Base-by-base conservation (phyloP, 202 grass and related monocot genomes). In the Schoenoplectus tabernaemontani region DNA sequence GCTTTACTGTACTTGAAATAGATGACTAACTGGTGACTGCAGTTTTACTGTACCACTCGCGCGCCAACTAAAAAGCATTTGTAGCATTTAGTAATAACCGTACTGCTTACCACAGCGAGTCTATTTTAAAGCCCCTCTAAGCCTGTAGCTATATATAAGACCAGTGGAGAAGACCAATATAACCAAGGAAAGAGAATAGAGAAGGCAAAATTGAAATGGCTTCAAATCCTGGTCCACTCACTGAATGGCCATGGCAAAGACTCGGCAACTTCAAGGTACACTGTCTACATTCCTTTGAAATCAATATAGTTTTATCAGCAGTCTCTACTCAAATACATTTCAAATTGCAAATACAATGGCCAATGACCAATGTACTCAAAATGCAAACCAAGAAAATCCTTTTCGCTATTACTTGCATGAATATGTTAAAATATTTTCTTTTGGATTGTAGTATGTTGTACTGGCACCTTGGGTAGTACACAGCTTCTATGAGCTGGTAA, bases 251-350 rank as follows among this genome's bases (percentile, higher is more conserved):
- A 81, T 97, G 94, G 94, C 87, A 92, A 65, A 88, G 86, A 80
- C 91, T 97, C 13, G 94, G 94, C 47, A 92, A 78, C 84, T 93
- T 93, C 87, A 97, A 97, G 93, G 93, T 97, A 82, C 12, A 1
- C n/a, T n/a, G n/a, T n/a, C n/a, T 62, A 15, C n/a, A 53, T 13
- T 22, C 20, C 1, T 22, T n/a, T 10, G 2, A 41, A 17, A 42
- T 30, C 30, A 44, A 16, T 30, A 22, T 16, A 48, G 12, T 16
- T 39, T 59, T 41, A 11, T 56, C 1, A 53, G 3, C 9, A 26
- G 23, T 44, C n/a, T 13, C 57, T 61, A 17, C 13, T 72, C 23
- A 64, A 17, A 59, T 39, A 32, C 24, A 41, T n/a, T 74, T 5
- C 53, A 68, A 48, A 61, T 32, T 16, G 12, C 37, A 43, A n/a